Evolutionary conservation across 495 filamentous ascomycete genomes (phyloP), one percentile per base, ranked within the genome.

Genomic region (Penicillium herquei): DNA sequence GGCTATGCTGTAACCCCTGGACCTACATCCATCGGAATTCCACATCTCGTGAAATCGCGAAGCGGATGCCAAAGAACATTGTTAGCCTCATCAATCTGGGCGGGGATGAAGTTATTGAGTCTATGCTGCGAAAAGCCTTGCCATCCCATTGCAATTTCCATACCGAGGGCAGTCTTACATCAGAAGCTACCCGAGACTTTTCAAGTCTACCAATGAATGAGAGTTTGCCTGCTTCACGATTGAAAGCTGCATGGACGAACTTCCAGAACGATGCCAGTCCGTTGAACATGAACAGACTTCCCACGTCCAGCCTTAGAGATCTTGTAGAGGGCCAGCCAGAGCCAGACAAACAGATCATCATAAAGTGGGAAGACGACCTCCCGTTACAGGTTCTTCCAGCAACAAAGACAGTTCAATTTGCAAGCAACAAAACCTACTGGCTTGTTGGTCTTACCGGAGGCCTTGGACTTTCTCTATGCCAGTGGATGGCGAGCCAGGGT

Each of bases 371-470:
- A 32, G 7, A 49, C 7, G 39, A 41, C 0, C 57, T 63, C 14
- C 50, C 56, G 14, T 44, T 48, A 4, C 63, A 66, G 16, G 51
- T 63, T 12, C 51, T 11, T 0, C 58, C 64, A 9, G 62, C 64
- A 18, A 65, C 51, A 3, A 52, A 55, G 35, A 12, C 47, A 2
- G 57, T 64, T 17, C 54, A 39, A n/a, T 67, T 67, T 12, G 26
- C 58, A 6, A 55, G 54, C 9, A 49, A 78, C 56, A 80, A 74
- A 58, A 81, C 84, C 0, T 88, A 88, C 56, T 65, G 80, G 34
- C 65, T 88, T 0, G 65, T 83, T 16, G 85, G 85, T 5, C 58
- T 87, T 10, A 83, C 82, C 1, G 77, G 82, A 14, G 78, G 80
- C 30, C 70, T 87, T 4, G 85, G 83, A 13, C 73, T 77, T 50